phyloP scores from a whole-genome alignment of 2,329 filamentous ascomycete species.

The Phialophora macrospora region DNA sequence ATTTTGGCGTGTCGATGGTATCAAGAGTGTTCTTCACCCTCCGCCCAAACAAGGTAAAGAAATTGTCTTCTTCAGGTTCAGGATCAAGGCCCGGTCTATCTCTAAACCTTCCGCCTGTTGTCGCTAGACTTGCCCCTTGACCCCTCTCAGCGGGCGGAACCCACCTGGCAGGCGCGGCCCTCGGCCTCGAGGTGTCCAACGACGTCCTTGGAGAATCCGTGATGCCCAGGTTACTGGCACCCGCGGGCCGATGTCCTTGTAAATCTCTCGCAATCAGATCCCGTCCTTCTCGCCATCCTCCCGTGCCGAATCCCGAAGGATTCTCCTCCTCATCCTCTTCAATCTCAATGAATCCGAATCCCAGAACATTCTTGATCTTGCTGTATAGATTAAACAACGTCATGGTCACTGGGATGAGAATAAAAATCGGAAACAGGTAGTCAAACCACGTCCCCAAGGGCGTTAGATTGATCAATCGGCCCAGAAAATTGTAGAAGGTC shows the following conservation, averaged over 20 bases:
- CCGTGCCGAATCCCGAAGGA: slow-evolving; percentile 70
- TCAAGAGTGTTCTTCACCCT: slow-evolving; percentile 92
- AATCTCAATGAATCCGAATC: slow-evolving; percentile 78
- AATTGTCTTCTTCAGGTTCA: slow-evolving; percentile 74
- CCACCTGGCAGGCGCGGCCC: slow-evolving; percentile 44
- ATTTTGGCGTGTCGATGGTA: slow-evolving; percentile 77
- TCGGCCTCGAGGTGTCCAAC: slow-evolving; percentile 38
- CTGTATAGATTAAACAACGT: slow-evolving; percentile 90
- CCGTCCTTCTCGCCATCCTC: slow-evolving; percentile 88
- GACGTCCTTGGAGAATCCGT: slow-evolving; percentile 39
- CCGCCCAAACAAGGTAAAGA: slow-evolving; percentile 82
- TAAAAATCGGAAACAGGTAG: slow-evolving; percentile 83
- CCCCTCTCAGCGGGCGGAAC: slow-evolving; percentile 41
- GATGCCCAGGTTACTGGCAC: slow-evolving; percentile 46
- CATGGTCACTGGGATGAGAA: slow-evolving; percentile 82
- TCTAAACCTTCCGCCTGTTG: slow-evolving; percentile 38
- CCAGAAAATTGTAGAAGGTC: slow-evolving; percentile 85
- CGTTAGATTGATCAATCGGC: slow-evolving; percentile 80
- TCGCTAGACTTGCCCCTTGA: background rate
- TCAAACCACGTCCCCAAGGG: slow-evolving; percentile 83
- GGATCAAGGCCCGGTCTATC: slow-evolving; percentile 53
- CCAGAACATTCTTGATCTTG: slow-evolving; percentile 74
- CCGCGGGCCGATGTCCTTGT: slow-evolving; percentile 57
- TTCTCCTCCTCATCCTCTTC: slow-evolving; percentile 70
- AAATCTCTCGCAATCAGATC: slow-evolving; percentile 88